Evolutionary conservation across 176 grass and related monocot genomes (phyloP), one percentile per base, ranked within the genome.

Genomic region (Aegilops sharonensis): DNA sequence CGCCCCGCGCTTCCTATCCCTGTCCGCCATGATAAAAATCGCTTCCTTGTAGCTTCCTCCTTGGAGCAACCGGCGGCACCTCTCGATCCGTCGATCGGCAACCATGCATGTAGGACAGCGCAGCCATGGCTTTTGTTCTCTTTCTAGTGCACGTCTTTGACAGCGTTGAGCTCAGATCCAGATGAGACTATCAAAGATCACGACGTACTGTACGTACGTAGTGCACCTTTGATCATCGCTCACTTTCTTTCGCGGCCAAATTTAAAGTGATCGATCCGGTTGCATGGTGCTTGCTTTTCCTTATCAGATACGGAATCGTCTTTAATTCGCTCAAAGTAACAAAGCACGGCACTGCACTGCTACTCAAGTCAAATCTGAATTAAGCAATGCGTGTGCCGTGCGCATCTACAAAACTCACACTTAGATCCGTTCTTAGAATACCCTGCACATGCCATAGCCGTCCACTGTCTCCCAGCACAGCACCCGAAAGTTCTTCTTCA

Each of bases 11-110:
- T 2, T 30, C 9, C 60, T 23, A 31, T 57, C 34, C 13, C 48
- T 27, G 72, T 8, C 31, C 14, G 64, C 20, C 81, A 75, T 9
- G 81, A 86, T 50, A 3, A 2, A 84, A 82, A 80, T 61, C 45
- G 62, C 24, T 74, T 83, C 84, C 8, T 86, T 89, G 81, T 54
- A 80, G 27, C 43, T 45, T 25, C 45, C 78, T 36, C 62, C 83
- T 80, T 75, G 45, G 68, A 81, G 43, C 77, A 31, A 75, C n/a
- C 34, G 5, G 48, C 11, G 8, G n/a, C 80, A 3, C 9, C 40
- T 64, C 54, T 54, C 14, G 48, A 48, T 48, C 42, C 10, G 3
- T 43, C 42, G 42, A 6, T 52, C 48, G 48, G 48, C 5, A 54
- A 17, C 5, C 50, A 54, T 54, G 50, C 3, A 54, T 54, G 50